Conservation (phyloP, 257 asterid genomes). For the Agastache rugosa region DNA sequence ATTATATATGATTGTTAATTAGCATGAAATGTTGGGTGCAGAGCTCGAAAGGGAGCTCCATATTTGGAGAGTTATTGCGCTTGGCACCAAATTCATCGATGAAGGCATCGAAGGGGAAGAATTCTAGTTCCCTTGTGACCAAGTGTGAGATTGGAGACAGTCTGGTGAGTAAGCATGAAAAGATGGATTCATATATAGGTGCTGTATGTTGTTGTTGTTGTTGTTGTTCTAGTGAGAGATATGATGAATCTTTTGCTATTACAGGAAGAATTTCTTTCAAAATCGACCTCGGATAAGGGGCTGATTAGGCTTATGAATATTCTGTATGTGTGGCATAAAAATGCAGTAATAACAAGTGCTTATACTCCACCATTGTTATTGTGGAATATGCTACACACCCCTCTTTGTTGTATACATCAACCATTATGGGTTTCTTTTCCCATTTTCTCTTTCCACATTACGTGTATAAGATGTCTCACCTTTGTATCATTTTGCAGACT, state of each 20-base stretch:
- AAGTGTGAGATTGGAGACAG: slow-evolving; percentile 97
- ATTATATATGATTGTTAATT: neutral
- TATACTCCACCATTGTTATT: neutral
- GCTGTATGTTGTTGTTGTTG: neutral
- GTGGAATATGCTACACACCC: slow-evolving; percentile 9
- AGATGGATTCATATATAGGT: neutral
- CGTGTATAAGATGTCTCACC: slow-evolving; percentile 30
- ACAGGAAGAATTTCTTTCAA: slow-evolving; percentile 89
- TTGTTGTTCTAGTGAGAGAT: neutral
- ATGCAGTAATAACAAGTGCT: neutral
- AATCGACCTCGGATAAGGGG: slow-evolving; percentile 82
- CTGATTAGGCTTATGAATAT: slow-evolving; percentile 71
- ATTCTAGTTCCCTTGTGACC: slow-evolving; percentile 52
- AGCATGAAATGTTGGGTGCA: slow-evolving; percentile 33
- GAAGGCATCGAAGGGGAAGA: slow-evolving; percentile 55
- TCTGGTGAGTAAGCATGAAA: slow-evolving; percentile 54
- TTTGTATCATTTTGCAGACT: slow-evolving; percentile 63
- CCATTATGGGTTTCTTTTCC: neutral
- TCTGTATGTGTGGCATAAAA: neutral
- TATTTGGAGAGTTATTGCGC: slow-evolving; percentile 78
- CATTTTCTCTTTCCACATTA: neutral
- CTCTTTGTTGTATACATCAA: neutral
- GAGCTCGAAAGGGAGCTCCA: slow-evolving; percentile 79
- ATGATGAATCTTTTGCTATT: neutral
- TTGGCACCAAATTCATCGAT: slow-evolving; percentile 59